phyloP scores from a whole-genome alignment of 441 rosid species.

The Melastoma candidum region DNA sequence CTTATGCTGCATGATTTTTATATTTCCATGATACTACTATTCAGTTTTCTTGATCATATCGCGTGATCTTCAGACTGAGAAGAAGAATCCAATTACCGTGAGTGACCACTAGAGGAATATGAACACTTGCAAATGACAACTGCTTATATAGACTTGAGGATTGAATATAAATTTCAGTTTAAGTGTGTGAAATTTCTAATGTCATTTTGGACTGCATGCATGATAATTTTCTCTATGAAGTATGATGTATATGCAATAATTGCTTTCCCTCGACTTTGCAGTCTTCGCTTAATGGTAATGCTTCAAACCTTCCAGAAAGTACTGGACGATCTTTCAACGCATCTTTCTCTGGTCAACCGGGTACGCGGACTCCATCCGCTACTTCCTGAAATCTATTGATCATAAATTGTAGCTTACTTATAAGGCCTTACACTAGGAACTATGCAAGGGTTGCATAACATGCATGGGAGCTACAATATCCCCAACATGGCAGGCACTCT shows the following conservation, averaged over 20 bases:
- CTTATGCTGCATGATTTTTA: conserved; percentile 11
- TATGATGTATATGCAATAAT: neutral
- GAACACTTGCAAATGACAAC: no score
- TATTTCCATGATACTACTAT: neutral
- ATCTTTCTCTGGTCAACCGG: conserved; percentile 90
- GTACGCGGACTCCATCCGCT: conserved; percentile 18
- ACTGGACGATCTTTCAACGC: conserved; percentile 66
- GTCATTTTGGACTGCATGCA: no score
- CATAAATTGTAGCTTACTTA: no score
- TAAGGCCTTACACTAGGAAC: conserved; percentile 27
- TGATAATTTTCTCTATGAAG: neutral
- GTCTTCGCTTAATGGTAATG: conserved; percentile 81
- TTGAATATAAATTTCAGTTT: no score
- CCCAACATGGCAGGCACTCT: conserved; percentile 64
- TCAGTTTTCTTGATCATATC: neutral
- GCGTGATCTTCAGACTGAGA: no score
- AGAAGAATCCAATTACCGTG: no score
- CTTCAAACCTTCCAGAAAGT: conserved; percentile 77
- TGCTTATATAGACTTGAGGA: no score
- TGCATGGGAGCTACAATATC: conserved; percentile 75
- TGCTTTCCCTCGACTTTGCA: conserved; percentile 22
- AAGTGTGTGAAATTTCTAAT: no score
- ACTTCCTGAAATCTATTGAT: no score
- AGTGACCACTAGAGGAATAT: no score
- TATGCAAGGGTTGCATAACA: conserved; percentile 73